Base-by-base conservation (phyloP, 768 basidiomycete species). In the Wakefieldia striispora region DNA sequence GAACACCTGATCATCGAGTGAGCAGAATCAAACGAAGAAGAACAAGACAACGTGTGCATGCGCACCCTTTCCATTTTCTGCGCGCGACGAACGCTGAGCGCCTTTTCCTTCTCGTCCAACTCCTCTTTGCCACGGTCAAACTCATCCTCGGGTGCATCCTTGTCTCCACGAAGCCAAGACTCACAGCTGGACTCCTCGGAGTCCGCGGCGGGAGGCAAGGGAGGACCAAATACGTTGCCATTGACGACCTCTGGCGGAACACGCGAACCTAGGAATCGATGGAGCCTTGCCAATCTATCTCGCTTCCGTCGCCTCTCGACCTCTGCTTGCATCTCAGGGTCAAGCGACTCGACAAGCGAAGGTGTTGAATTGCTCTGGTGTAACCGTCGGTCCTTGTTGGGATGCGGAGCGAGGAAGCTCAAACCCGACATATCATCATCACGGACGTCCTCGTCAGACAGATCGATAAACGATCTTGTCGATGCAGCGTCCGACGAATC, bases 1-100 rank as follows among this genome's bases (percentile, higher is more conserved):
- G 60, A 93, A 92, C 56, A 93, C 78, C 90, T 92, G 61, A 8
- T 12, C 13, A 42, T 38, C 46, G 35, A 36, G 20, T 47, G 40
- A 55, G 55, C 39, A 20, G 20, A 27, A 24, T 40, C 24, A 19
- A 24, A 44, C 5, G 9, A 21, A 21, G 23, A 12, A 31, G 35
- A 24, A 39, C 6, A 3, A n/a, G n/a, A n/a, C n/a, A n/a, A n/a
- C n/a, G n/a, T n/a, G n/a, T 40, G 19, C 16, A 10, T 35, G 27
- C 75, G 26, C 47, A 87, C 90, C 81, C 87, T 86, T 69, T 91
- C 88, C 88, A 93, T 91, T 70, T 92, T 93, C 62, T 84, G 76
- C 34, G 88, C 89, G 43, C 91, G 72, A 42, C 83, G 77, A 40
- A 93, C 88, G 59, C 87, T 88, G 61, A 86, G 78, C 13, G 86